Conservation (phyloP, 73 alveolate genomes). For the Strombidium stylifer region DNA sequence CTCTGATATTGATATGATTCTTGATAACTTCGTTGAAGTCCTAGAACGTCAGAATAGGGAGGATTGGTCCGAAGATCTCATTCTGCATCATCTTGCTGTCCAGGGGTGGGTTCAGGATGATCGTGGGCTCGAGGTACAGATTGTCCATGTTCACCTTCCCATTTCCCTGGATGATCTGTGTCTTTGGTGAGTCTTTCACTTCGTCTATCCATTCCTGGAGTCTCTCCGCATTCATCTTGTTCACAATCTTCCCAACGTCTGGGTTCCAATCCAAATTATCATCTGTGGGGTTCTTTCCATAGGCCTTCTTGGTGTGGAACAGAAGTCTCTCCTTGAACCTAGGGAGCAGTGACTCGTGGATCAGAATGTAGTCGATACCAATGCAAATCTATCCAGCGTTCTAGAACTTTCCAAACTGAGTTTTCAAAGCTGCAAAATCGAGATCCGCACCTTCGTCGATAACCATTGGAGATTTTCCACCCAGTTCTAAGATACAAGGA, state of each 20-base stretch:
- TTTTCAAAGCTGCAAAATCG: constrained; percentile 80
- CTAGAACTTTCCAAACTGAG: constrained; percentile 75
- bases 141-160: constrained; percentile 55
- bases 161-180: constrained; percentile 86
- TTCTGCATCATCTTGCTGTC: constrained; percentile 67
- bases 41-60: constrained; percentile 82
- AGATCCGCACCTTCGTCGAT: constrained; percentile 86
- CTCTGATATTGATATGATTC: constrained; percentile 78
- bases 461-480: constrained; percentile 97
- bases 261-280: no score
- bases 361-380: constrained; percentile 94
- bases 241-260: constrained; percentile 76
- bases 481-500: constrained; percentile 95
- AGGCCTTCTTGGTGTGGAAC: constrained; percentile 46
- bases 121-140: constrained; percentile 77
- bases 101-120: constrained; percentile 62
- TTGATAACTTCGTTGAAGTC: constrained; percentile 85
- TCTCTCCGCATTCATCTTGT: constrained; percentile 87
- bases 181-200: constrained; percentile 85
- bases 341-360: constrained; percentile 69
- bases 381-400: constrained; percentile 95
- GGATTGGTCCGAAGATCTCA: constrained; percentile 97
- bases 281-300: constrained; percentile 68
- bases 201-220: constrained; percentile 58
- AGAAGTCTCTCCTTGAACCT: constrained; percentile 67